Evolutionary conservation across 2,329 filamentous ascomycete species (phyloP).

Genomic region (Juglanconis oblonga): DNA sequence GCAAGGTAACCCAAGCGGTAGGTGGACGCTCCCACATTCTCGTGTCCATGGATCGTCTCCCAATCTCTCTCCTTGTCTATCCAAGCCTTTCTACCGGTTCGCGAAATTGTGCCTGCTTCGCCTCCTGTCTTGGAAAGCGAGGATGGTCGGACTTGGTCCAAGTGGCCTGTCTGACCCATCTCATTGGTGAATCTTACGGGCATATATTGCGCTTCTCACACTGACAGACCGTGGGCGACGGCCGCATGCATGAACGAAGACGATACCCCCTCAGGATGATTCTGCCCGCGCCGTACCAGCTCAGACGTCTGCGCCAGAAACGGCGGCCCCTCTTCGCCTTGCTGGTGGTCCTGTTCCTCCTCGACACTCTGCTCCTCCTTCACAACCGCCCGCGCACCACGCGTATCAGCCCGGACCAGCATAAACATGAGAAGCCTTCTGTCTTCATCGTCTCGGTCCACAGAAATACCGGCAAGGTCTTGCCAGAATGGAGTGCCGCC

Average conservation of each 20-base stretch:
- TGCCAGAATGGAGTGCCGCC: conserved; percentile 59
- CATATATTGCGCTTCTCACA: not conserved
- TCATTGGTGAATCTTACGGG: not conserved
- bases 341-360: conserved; percentile 30
- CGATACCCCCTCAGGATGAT: conserved; percentile 26
- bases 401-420: conserved; percentile 22
- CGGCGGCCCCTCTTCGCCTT: conserved; percentile 31
- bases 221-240: too few species aligned
- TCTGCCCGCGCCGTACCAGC: conserved; percentile 30
- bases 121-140: not conserved
- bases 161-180: not conserved
- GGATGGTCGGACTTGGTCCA: not conserved
- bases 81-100: not conserved
- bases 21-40: not conserved
- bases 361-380: conserved; percentile 32
- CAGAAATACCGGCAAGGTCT: conserved; percentile 62
- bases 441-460: conserved; percentile 67
- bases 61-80: not conserved
- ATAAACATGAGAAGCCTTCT: conserved; percentile 26
- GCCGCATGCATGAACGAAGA: not conserved
- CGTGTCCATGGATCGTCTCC: not conserved
- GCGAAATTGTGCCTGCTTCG: not conserved
- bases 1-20: not conserved
- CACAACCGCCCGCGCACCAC: conserved; percentile 29
- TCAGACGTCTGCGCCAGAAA: conserved; percentile 30